These are phyloP conservation scores for Spizellomyces sp. DNA, from an alignment of 192 early-diverging fungal genomes.

Conservation along the genomic window DNA sequence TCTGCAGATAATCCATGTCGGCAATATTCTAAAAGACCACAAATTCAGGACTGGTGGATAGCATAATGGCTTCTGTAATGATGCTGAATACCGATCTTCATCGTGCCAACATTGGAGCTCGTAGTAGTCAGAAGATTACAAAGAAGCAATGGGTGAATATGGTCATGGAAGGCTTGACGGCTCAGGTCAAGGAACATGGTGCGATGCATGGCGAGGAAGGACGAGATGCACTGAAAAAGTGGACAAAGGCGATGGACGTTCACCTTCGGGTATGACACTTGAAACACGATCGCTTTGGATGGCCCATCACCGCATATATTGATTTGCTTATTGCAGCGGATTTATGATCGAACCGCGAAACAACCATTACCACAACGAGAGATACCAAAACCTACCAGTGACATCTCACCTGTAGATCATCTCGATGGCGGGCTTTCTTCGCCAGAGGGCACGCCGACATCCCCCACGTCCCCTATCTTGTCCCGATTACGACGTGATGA, in stretches of 20 bases:
- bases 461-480: background rate
- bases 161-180: constrained; percentile 49
- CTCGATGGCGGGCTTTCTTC: background rate
- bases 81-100: constrained; percentile 94
- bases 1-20: constrained; percentile 9
- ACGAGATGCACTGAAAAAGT: background rate
- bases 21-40: background rate
- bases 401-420: constrained; percentile 1
- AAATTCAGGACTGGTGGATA: constrained; percentile 54
- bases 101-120: constrained; percentile 62
- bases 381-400: background rate
- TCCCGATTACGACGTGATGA: constrained; percentile 14
- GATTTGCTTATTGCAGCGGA: constrained; percentile 1
- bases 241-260: constrained; percentile 2
- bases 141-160: constrained; percentile 46
- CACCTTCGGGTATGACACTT: background rate
- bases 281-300: too few relatives aligned
- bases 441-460: background rate
- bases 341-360: constrained; percentile 27
- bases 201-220: background rate
- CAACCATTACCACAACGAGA: constrained; percentile 23
- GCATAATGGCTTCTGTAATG: constrained; percentile 81
- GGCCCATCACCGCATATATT: too few relatives aligned
- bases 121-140: constrained; percentile 74
- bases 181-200: background rate